A percentile compares a stretch with the other conserved stretches of the same genome.
phyloP scores from a whole-genome alignment of 176 grass and related monocot genomes.

The Ananas comosus region DNA sequence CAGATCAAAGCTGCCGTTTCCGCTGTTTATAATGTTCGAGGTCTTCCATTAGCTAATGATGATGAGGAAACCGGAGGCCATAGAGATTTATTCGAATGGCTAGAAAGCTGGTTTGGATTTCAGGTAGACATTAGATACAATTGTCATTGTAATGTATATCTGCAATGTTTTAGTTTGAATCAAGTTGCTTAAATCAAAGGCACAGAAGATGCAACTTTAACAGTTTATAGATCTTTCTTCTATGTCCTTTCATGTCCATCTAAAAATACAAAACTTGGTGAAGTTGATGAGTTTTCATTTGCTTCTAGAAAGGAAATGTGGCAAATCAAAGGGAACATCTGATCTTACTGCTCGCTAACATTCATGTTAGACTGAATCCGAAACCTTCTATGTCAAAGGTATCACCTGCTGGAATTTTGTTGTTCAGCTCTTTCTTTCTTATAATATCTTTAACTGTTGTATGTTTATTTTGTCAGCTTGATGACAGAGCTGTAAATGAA shows the following conservation, averaged over 20 bases:
- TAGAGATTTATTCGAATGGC: constrained; percentile 70
- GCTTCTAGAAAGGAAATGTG: constrained; percentile 80
- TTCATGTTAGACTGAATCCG: constrained; percentile 61
- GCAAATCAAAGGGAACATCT: constrained; percentile 93
- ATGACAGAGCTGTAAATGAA: constrained; percentile 91
- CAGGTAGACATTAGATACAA: constrained; percentile 42
- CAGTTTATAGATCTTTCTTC: background rate
- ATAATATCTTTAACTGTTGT: constrained; percentile 17
- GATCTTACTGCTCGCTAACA: constrained; percentile 88
- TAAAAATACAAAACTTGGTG: background rate
- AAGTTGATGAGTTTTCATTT: constrained; percentile 1
- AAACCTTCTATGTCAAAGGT: constrained; percentile 72
- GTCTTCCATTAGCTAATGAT: constrained; percentile 50
- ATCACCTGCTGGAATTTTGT: constrained; percentile 15
- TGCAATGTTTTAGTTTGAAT: no score
- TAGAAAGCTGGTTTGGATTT: constrained; percentile 90
- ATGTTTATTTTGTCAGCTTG: constrained; percentile 54
- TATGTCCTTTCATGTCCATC: background rate
- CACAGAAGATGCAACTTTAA: no score
- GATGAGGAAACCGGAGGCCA: constrained; percentile 33
- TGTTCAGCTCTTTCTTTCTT: constrained; percentile 19
- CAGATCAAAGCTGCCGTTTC: constrained; percentile 72
- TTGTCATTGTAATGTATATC: constrained; percentile 8
- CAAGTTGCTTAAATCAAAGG: no score
- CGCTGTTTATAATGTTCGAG: constrained; percentile 68